phyloP scores from a whole-genome alignment of 768 basidiomycete species.

The Fistulinella prunicolor region DNA sequence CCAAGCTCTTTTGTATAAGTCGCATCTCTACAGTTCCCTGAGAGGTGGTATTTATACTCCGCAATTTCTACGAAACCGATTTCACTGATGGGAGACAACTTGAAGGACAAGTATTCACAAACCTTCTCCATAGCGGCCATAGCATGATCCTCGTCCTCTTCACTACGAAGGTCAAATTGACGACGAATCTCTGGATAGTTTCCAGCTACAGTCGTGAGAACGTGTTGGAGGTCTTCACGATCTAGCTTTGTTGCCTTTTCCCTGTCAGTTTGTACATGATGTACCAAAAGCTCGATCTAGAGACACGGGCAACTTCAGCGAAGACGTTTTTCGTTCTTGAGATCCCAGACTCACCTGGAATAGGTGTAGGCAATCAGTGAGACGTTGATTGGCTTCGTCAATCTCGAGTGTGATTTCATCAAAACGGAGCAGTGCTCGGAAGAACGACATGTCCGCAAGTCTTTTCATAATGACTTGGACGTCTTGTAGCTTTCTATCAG shows the following conservation, averaged over 20 bases:
- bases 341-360: background rate
- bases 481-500: slow-evolving; percentile 3
- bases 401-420: slow-evolving; percentile 1
- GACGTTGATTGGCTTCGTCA: background rate
- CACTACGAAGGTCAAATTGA: background rate
- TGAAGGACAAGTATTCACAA: background rate
- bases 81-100: too few relatives aligned
- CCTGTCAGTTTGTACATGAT: background rate
- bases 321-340: too few relatives aligned
- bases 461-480: background rate
- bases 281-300: background rate
- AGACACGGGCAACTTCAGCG: background rate
- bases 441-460: slow-evolving; percentile 3
- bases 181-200: background rate
- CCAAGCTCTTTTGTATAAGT: slow-evolving; percentile 1
- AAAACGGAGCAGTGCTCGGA: slow-evolving; percentile 2
- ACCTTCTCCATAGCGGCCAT: slow-evolving; percentile 7
- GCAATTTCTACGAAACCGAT: background rate
- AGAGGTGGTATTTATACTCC: background rate
- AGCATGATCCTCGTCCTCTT: slow-evolving; percentile 2
- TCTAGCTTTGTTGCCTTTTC: too few relatives aligned
- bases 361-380: background rate
- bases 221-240: background rate
- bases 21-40: background rate
- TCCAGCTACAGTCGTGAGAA: background rate